These are phyloP conservation scores for Pisolithus marmoratus DNA, from an alignment of 768 basidiomycete genomes.

Conservation along the genomic window DNA sequence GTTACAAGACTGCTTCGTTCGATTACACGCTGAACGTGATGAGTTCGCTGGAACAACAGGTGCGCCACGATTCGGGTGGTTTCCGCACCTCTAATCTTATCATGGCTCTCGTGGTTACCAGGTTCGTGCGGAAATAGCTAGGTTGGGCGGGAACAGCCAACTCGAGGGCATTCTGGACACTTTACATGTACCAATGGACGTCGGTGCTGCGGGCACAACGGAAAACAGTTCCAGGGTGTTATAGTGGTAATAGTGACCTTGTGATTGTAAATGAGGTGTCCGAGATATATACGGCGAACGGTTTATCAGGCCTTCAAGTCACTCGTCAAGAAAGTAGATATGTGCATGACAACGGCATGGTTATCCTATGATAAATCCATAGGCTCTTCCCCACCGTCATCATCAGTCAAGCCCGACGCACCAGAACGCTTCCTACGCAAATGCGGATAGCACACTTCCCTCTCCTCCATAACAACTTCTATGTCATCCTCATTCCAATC, in stretches of 20 bases:
- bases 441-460: constrained; percentile 59
- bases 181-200: constrained; percentile 38
- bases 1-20: constrained; percentile 72
- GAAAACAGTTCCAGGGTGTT: too few relatives aligned
- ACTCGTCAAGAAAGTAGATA: too few relatives aligned
- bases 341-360: too few relatives aligned
- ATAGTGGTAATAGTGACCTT: too few relatives aligned
- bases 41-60: constrained; percentile 55
- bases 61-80: constrained; percentile 4
- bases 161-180: constrained; percentile 54
- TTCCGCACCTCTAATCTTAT: neutral
- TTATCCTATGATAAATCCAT: constrained; percentile 34
- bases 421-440: constrained; percentile 8
- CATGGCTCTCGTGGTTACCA: constrained; percentile 1
- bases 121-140: constrained; percentile 58
- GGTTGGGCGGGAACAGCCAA: constrained; percentile 71
- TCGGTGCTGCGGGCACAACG: neutral
- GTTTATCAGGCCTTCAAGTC: too few relatives aligned
- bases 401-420: constrained; percentile 18
- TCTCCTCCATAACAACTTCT: constrained; percentile 68
- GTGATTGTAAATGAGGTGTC: too few relatives aligned
- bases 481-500: constrained; percentile 90
- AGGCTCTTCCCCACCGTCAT: constrained; percentile 35
- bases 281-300: too few relatives aligned
- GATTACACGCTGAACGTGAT: constrained; percentile 78